Conservation (phyloP, 129 eudicot species). For the Lonicera japonica region DNA sequence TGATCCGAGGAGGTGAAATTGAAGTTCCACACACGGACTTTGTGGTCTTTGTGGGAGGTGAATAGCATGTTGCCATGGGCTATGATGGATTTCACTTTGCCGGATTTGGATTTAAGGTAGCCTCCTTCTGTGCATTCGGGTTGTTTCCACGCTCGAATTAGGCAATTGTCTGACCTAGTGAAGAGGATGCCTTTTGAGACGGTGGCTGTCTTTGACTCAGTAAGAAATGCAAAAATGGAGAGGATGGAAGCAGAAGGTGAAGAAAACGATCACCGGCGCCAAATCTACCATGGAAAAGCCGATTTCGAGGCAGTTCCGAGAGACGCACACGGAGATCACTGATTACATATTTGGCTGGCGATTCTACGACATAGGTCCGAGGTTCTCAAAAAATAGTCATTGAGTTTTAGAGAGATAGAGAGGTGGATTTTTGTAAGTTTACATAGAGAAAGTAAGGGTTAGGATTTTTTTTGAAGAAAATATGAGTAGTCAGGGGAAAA, state of each 20-base stretch:
- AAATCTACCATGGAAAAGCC: slow-evolving; percentile 58
- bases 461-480: too few relatives aligned
- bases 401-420: too few relatives aligned
- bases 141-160: slow-evolving; percentile 57
- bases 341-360: slow-evolving; percentile 86
- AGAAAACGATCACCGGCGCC: slow-evolving; percentile 25
- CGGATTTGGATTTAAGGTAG: slow-evolving; percentile 26
- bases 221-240: slow-evolving; percentile 56
- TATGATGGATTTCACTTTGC: slow-evolving; percentile 37
- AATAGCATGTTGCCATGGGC: slow-evolving; percentile 40
- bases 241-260: slow-evolving; percentile 47
- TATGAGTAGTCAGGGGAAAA: too few relatives aligned
- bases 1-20: slow-evolving; percentile 5
- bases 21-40: slow-evolving; percentile 38
- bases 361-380: slow-evolving; percentile 78
- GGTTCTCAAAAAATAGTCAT: too few relatives aligned
- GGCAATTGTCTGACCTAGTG: slow-evolving; percentile 38
- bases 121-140: slow-evolving; percentile 35
- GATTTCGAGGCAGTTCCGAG: slow-evolving; percentile 50
- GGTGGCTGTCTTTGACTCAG: slow-evolving; percentile 69
- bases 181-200: slow-evolving; percentile 27
- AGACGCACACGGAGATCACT: slow-evolving; percentile 74
- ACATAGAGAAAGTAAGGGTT: too few relatives aligned
- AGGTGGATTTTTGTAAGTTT: too few relatives aligned
- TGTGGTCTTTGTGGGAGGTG: slow-evolving; percentile 42